These are phyloP conservation scores for Trametes polyzona DNA, from an alignment of 1,284 basidiomycete genomes.

Conservation along the genomic window DNA sequence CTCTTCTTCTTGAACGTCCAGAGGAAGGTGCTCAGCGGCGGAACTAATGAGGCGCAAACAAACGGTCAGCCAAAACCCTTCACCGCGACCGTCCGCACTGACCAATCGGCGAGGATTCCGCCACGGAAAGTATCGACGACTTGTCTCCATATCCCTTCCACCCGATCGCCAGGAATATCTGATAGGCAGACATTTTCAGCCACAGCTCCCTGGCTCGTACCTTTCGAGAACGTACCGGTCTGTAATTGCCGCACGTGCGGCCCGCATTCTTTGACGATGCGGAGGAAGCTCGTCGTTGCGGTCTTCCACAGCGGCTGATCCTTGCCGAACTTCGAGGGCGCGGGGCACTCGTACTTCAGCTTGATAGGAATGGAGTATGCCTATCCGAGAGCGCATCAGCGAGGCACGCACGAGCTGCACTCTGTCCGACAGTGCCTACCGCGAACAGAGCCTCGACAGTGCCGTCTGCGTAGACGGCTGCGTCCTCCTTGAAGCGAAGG, in stretches of 20 bases:
- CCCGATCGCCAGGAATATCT: constrained; percentile 63
- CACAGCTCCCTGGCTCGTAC: not conserved
- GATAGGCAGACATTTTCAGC: not conserved
- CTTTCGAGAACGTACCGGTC: constrained; percentile 41
- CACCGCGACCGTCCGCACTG: constrained; percentile 29
- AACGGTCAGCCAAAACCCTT: not conserved
- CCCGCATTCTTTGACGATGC: constrained; percentile 68
- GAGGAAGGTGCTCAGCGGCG: constrained; percentile 53
- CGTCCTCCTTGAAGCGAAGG: constrained; percentile 61
- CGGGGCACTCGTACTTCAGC: constrained; percentile 92
- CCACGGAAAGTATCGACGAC: constrained; percentile 85
- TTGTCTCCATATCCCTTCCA: constrained; percentile 85
- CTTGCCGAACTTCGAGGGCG: constrained; percentile 82
- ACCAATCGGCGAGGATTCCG: constrained; percentile 87
- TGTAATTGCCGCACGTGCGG: constrained; percentile 51
- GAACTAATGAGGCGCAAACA: constrained; percentile 44
- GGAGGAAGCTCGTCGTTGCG: constrained; percentile 74
- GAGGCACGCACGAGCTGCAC: not conserved
- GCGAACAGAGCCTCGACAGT: constrained; percentile 85
- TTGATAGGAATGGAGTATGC: constrained; percentile 91
- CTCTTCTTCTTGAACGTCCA: constrained; percentile 75
- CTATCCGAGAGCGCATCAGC: constrained; percentile 42
- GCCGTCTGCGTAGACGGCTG: constrained; percentile 76
- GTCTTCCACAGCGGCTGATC: constrained; percentile 93
- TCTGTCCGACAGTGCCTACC: constrained; percentile 47